A percentile compares a stretch with the other conserved stretches of the same genome.
These are phyloP conservation scores for Ogataea kodamae DNA, from an alignment of 805 yeast genomes.

Conservation along the genomic window DNA sequence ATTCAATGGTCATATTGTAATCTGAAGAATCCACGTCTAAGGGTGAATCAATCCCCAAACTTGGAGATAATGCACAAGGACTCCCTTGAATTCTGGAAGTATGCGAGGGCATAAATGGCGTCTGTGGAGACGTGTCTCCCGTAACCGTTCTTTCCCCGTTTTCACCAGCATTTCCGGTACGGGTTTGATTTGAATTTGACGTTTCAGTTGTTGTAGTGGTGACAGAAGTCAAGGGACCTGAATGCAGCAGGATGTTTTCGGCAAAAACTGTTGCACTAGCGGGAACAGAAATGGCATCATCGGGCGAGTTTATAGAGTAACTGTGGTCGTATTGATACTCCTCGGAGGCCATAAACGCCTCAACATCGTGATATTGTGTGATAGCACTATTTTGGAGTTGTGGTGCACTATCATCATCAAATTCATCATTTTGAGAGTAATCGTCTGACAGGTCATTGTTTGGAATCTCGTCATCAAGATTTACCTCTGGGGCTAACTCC, in stretches of 20 bases:
- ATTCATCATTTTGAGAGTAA: conserved; percentile 30
- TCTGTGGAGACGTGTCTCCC: conserved; percentile 22
- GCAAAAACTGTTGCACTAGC: conserved; percentile 8
- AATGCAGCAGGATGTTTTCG: conserved; percentile 8
- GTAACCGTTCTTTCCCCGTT: conserved; percentile 13
- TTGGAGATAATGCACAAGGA: conserved; percentile 15
- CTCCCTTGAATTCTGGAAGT: conserved; percentile 11
- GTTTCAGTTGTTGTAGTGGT: conserved; percentile 14
- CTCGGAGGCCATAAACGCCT: conserved; percentile 36
- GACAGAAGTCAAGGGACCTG: conserved; percentile 18
- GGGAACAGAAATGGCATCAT: conserved; percentile 8
- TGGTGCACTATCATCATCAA: conserved; percentile 9
- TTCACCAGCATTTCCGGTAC: conserved; percentile 7
- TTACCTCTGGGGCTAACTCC: conserved; percentile 20
- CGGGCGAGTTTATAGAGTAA: conserved; percentile 23
- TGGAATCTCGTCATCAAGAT: conserved; percentile 46
- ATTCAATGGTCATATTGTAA: conserved; percentile 32
- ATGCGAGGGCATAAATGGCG: conserved; percentile 12
- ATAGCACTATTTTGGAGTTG: not conserved
- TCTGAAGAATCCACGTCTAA: conserved; percentile 24
- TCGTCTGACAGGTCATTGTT: conserved; percentile 39
- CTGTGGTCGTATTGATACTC: conserved; percentile 37
- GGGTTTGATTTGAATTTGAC: conserved; percentile 12
- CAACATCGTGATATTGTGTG: conserved; percentile 17
- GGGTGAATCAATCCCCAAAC: conserved; percentile 12